Evolutionary conservation across 257 asterid genomes (phyloP), one percentile per base, ranked within the genome.

Genomic region (Capsicum pubescens): DNA sequence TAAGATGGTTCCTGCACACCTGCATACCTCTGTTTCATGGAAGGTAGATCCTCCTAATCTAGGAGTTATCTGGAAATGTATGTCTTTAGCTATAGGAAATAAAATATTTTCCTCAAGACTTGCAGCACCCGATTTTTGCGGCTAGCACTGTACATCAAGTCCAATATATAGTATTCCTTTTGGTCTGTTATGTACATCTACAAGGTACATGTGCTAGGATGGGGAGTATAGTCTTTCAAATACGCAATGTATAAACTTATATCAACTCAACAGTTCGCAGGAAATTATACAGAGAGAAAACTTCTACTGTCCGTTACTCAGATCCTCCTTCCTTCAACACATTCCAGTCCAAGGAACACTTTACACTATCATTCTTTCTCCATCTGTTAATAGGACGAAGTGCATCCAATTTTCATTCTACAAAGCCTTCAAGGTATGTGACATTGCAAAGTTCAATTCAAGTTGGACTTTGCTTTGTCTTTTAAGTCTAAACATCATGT

Each of bases 181-280:
- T 76, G 44, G 81, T 76, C 26, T 76, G 63, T 76, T 26, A 50
- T 76, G 48, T 76, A 76, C 61, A 76, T 50, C 13, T 21, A 52
- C 63, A 52, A 52, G 81, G 81, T 76, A 50, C n/a, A 76, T 52
- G 81, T 76, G 81, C 64, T 52, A 76, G 64, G 48, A 76, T 2
- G 13, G 12, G 80, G 80, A 74, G 39, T 19, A 50, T 6, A 74
- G 61, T 74, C 61, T 50, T 74, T 74, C 21, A 74, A 74, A 12
- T 50, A 50, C 44, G 19, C 80, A 26, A 52, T 76, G 21, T 52
- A 54, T 76, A 0, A 76, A 76, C 46, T 54, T 76, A 4, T 52
- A 26, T 39, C 48, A 52, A 54, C 81, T 76, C 81, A 76, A 76
- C 26, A 52, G 63, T 52, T 76, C 26, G 54, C 52, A 68, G 46